These are phyloP conservation scores for Phytophthora kernoviae DNA, from an alignment of 352 stramenopile species.

Conservation along the genomic window DNA sequence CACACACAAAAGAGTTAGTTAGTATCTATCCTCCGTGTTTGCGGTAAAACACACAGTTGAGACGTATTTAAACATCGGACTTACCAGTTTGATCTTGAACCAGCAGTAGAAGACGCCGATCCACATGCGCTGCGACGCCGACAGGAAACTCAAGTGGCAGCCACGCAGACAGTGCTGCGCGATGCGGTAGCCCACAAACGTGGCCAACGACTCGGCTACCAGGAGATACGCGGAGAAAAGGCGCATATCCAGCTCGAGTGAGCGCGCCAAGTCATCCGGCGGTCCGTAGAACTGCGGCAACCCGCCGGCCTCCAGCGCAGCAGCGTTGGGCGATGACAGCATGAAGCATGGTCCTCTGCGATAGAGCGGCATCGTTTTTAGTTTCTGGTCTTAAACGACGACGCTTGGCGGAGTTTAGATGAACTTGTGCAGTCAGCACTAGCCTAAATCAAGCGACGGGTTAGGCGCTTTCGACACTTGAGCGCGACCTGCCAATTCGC, in stretches of 20 bases:
- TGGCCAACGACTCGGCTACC: conserved; percentile 73
- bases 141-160: conserved; percentile 68
- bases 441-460: too few species aligned
- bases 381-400: neutral
- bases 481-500: neutral
- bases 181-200: conserved; percentile 82
- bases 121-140: conserved; percentile 60
- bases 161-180: conserved; percentile 77
- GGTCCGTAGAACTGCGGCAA: conserved; percentile 57
- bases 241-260: conserved; percentile 62
- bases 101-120: conserved; percentile 77
- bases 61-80: conserved; percentile 2
- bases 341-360: conserved; percentile 62
- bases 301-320: conserved; percentile 32
- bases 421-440: too few species aligned
- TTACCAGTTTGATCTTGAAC: conserved; percentile 78
- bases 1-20: conserved; percentile 2
- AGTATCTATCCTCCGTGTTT: conserved; percentile 1
- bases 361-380: conserved; percentile 52
- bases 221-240: conserved; percentile 86
- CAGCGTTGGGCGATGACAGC: conserved; percentile 20
- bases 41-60: neutral
- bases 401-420: too few species aligned
- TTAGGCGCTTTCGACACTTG: neutral
- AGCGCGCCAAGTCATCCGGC: conserved; percentile 40